Percentiles rank a stretch among this genome's conserved stretches.
Conservation (phyloP, 1,139 yeast species). For the Yamadazyma triangularis region DNA sequence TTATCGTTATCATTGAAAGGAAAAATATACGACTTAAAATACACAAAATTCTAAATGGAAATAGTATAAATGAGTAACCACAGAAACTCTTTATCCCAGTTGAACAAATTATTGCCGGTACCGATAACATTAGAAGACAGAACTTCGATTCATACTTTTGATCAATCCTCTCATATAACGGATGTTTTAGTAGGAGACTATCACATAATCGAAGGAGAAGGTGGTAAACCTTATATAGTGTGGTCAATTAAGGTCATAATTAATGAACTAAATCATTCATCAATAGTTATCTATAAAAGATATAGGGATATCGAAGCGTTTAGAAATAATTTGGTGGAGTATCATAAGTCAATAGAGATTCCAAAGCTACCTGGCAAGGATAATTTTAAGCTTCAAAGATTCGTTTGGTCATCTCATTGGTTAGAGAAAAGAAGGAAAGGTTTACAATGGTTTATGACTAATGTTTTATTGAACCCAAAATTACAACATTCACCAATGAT, state of each 20-base stretch:
- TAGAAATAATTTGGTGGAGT: constrained; percentile 33
- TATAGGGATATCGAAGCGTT: constrained; percentile 61
- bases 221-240: constrained; percentile 37
- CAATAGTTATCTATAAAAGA: constrained; percentile 51
- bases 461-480: constrained; percentile 62
- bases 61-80: constrained; percentile 2
- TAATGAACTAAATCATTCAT: constrained; percentile 40
- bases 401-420: constrained; percentile 46
- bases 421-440: constrained; percentile 61
- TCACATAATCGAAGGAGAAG: constrained; percentile 35
- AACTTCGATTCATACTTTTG: constrained; percentile 10
- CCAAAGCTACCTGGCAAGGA: constrained; percentile 69
- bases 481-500: constrained; percentile 45
- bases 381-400: constrained; percentile 39
- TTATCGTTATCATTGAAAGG: no score
- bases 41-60: no score
- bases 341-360: constrained; percentile 38
- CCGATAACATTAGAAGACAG: constrained; percentile 29
- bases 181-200: constrained; percentile 38
- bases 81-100: constrained; percentile 19
- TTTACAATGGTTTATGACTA: constrained; percentile 68
- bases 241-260: constrained; percentile 47
- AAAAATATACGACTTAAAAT: no score
- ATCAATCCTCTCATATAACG: constrained; percentile 25
- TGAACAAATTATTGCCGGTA: constrained; percentile 33